These are phyloP conservation scores for Hypholoma sublateritium DNA, from an alignment of 768 basidiomycete genomes.

Conservation along the genomic window DNA sequence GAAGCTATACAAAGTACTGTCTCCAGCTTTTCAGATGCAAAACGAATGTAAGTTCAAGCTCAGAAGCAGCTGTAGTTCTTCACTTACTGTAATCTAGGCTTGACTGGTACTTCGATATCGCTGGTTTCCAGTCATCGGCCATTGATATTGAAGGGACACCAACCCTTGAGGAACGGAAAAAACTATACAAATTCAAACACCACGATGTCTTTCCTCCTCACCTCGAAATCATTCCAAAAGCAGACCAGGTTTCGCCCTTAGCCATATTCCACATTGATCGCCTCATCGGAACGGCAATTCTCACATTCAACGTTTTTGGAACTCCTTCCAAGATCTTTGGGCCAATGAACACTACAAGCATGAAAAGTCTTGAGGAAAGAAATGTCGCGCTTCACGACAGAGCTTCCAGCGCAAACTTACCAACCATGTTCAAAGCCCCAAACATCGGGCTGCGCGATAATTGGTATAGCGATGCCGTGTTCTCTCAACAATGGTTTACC, in stretches of 20 bases:
- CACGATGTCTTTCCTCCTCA: conserved; percentile 20
- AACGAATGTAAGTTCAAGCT: background rate
- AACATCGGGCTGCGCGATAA: conserved; percentile 28
- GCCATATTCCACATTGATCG: conserved; percentile 18
- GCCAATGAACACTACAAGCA: background rate
- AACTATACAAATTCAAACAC: conserved; percentile 15
- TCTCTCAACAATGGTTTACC: conserved; percentile 28
- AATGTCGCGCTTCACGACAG: conserved; percentile 10
- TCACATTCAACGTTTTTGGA: background rate
- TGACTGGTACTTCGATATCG: conserved; percentile 11
- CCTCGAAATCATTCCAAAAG: conserved; percentile 16
- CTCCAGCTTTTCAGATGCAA: background rate
- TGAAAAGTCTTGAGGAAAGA: conserved; percentile 18
- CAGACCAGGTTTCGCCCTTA: background rate
- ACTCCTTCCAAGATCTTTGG: background rate
- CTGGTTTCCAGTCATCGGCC: conserved; percentile 6
- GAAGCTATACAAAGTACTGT: background rate
- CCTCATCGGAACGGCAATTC: conserved; percentile 11
- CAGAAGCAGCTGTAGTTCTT: background rate
- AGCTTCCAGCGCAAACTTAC: background rate
- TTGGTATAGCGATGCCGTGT: conserved; percentile 31
- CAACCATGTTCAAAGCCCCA: conserved; percentile 20
- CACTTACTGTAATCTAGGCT: background rate
- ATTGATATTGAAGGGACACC: background rate
- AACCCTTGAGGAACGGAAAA: background rate